Percentiles rank a stretch among this genome's conserved stretches.
Conservation (phyloP, 2,329 filamentous ascomycete genomes). For the Botrytis cinerea region DNA sequence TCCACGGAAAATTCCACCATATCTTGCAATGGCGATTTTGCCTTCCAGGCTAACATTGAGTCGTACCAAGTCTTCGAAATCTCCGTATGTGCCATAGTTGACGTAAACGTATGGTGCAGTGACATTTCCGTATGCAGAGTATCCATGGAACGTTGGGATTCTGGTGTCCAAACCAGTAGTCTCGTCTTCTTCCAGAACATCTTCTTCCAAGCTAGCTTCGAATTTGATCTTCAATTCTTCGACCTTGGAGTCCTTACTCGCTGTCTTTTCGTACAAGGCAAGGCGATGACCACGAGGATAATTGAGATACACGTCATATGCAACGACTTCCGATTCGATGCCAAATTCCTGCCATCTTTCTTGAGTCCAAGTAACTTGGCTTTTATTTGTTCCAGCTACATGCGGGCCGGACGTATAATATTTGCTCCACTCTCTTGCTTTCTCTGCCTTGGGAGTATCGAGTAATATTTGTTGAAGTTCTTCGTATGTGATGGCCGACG, state of each 20-base stretch:
- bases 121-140: slow-evolving; percentile 89
- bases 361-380: slow-evolving; percentile 70
- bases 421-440: slow-evolving; percentile 69
- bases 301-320: slow-evolving; percentile 78
- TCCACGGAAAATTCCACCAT: slow-evolving; percentile 84
- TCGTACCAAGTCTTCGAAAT: slow-evolving; percentile 78
- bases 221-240: slow-evolving; percentile 67
- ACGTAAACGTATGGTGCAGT: slow-evolving; percentile 85
- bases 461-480: slow-evolving; percentile 59
- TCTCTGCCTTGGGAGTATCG: slow-evolving; percentile 57
- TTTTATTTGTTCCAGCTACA: slow-evolving; percentile 75
- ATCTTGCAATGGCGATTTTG: slow-evolving; percentile 85
- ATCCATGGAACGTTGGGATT: slow-evolving; percentile 91
- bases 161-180: slow-evolving; percentile 72
- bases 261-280: slow-evolving; percentile 59
- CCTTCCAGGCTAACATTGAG: slow-evolving; percentile 76
- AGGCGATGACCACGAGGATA: slow-evolving; percentile 72
- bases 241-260: slow-evolving; percentile 44
- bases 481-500: slow-evolving; percentile 46
- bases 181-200: slow-evolving; percentile 78
- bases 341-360: slow-evolving; percentile 74
- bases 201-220: slow-evolving; percentile 80
- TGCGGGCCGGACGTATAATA: slow-evolving; percentile 80
- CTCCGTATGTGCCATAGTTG: slow-evolving; percentile 85
- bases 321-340: slow-evolving; percentile 61